Percentiles rank a stretch among this genome's conserved stretches.
These are phyloP conservation scores for Coprinopsis sp. DNA, from an alignment of 768 basidiomycete species.

Conservation along the genomic window DNA sequence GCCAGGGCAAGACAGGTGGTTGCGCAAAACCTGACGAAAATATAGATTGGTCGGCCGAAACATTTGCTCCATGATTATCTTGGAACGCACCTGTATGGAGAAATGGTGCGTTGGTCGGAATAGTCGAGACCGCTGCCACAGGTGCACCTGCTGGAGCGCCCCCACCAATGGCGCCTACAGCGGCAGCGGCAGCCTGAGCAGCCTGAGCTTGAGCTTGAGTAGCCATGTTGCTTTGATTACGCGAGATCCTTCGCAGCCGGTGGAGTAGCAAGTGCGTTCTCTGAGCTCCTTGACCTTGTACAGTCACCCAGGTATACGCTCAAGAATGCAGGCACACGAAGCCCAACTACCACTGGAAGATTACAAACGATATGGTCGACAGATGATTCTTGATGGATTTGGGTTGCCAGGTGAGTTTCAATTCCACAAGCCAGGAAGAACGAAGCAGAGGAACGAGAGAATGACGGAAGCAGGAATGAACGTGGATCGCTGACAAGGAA, in stretches of 20 bases:
- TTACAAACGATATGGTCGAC: slow-evolving; percentile 89
- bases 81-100: slow-evolving; percentile 31
- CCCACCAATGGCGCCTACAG: no score
- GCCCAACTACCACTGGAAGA: slow-evolving; percentile 49
- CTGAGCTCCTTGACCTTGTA: no score
- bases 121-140: no score
- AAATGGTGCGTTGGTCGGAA: neutral
- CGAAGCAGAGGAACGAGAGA: neutral
- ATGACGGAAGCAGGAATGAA: neutral
- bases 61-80: no score
- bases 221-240: neutral
- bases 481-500: slow-evolving; percentile 10
- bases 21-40: slow-evolving; percentile 15
- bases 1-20: slow-evolving; percentile 59
- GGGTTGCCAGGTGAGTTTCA: slow-evolving; percentile 66
- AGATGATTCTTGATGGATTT: slow-evolving; percentile 91
- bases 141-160: no score
- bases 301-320: no score
- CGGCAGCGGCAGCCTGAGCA: no score
- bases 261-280: no score
- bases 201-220: neutral
- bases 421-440: neutral
- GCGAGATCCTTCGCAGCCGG: neutral
- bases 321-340: no score
- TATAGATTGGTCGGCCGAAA: no score